Percentiles rank a stretch among this genome's conserved stretches.
Conservation (phyloP, 768 basidiomycete genomes). For the Psilocybe cubensis region DNA sequence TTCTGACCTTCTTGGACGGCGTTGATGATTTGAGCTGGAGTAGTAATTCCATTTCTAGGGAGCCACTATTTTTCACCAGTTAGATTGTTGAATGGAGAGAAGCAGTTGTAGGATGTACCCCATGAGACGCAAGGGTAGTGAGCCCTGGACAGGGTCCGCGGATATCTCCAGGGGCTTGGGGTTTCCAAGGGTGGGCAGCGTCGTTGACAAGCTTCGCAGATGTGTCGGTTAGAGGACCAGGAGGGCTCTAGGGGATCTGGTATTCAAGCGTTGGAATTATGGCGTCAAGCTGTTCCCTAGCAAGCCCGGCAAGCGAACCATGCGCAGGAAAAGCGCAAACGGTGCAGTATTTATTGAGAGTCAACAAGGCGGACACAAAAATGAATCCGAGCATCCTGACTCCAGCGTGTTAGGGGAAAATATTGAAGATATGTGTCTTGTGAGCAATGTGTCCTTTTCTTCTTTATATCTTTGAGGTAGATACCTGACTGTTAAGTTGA, state of each 20-base stretch:
- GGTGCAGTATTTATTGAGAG: no score
- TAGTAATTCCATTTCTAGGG: conserved; percentile 18
- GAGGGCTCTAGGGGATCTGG: conserved; percentile 10
- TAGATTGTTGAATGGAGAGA: no score
- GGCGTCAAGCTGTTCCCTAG: conserved; percentile 8
- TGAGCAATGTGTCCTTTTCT: no score
- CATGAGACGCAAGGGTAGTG: conserved; percentile 27
- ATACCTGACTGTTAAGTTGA: no score
- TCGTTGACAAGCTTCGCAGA: conserved; percentile 27
- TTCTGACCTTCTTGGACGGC: conserved; percentile 20
- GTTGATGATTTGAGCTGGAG: conserved; percentile 18
- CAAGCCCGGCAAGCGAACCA: conserved; percentile 11
- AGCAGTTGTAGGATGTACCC: no score
- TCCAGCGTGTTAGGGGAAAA: no score
- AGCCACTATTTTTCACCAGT: conserved; percentile 16
- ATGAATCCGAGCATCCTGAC: no score
- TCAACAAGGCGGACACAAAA: no score
- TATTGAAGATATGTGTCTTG: no score
- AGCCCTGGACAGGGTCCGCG: conserved; percentile 28
- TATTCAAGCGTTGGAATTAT: conserved; percentile 13
- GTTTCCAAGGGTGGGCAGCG: conserved; percentile 24
- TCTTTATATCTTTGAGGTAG: no score
- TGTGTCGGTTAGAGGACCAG: conserved; percentile 21
- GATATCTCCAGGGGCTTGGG: conserved; percentile 17
- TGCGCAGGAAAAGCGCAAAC: conserved; percentile 8